Evolutionary conservation across 1,284 basidiomycete genomes (phyloP).

Genomic region (Melampsora larici-populina): DNA sequence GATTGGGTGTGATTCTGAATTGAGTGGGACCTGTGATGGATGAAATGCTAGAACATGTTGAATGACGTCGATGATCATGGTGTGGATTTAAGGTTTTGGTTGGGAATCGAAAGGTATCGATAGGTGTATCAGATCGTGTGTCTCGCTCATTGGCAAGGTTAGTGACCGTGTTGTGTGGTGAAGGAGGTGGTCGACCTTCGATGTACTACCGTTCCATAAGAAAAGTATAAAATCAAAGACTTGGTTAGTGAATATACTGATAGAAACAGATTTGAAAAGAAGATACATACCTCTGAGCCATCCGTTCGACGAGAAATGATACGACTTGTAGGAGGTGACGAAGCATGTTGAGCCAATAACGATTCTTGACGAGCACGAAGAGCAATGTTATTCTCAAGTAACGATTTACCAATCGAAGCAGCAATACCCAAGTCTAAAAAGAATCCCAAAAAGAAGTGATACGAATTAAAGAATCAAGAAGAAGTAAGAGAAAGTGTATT

Average conservation of each 20-base stretch:
- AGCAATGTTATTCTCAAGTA: constrained; percentile 66
- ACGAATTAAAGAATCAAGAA: no score
- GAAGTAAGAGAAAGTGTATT: not conserved
- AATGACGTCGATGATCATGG: constrained; percentile 47
- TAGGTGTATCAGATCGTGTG: not conserved
- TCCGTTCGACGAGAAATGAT: constrained; percentile 51
- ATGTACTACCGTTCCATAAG: constrained; percentile 16
- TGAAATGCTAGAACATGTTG: constrained; percentile 49
- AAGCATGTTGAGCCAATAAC: constrained; percentile 63
- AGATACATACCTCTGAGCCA: constrained; percentile 46
- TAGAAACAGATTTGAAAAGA: constrained; percentile 48
- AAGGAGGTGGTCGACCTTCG: constrained; percentile 40
- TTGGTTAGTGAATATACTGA: constrained; percentile 27
- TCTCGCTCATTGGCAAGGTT: not conserved
- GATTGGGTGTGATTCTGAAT: constrained; percentile 55
- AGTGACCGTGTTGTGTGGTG: constrained; percentile 1
- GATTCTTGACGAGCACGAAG: constrained; percentile 68
- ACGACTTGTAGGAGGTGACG: constrained; percentile 46
- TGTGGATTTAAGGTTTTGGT: not conserved
- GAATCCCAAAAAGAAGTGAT: no score
- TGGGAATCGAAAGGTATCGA: not conserved
- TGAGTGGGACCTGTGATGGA: constrained; percentile 47
- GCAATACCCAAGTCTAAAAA: constrained; percentile 66
- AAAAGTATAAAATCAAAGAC: not conserved
- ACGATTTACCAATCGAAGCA: constrained; percentile 65